phyloP scores from a whole-genome alignment of 2,329 filamentous ascomycete genomes.

The Penicillium sp. region DNA sequence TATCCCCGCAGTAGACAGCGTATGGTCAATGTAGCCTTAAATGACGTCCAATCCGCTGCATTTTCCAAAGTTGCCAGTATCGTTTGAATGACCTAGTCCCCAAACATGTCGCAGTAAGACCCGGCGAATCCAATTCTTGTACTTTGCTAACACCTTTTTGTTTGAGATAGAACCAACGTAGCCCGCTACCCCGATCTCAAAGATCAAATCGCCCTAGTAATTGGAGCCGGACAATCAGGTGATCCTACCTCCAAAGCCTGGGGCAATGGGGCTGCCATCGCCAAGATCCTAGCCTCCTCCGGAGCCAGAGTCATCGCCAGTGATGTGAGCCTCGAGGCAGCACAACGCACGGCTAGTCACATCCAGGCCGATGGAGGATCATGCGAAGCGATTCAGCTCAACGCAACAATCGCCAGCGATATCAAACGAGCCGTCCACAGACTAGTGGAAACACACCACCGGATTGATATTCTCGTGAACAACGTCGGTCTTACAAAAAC shows the following conservation, averaged over 20 bases:
- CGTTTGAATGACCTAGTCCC: neutral
- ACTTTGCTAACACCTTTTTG: neutral
- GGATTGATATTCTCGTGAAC: slow-evolving; percentile 62
- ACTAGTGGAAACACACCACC: slow-evolving; percentile 54
- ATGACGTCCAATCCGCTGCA: neutral
- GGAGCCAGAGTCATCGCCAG: slow-evolving; percentile 54
- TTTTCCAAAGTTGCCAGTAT: neutral
- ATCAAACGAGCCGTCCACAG: slow-evolving; percentile 55
- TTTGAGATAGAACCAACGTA: neutral
- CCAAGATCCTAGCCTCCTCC: slow-evolving; percentile 48
- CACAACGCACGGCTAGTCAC: slow-evolving; percentile 41
- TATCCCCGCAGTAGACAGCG: neutral
- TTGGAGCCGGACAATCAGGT: slow-evolving; percentile 38
- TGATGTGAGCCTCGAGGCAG: slow-evolving; percentile 47
- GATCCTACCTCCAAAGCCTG: slow-evolving; percentile 41
- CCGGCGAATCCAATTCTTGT: neutral
- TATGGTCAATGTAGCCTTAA: neutral
- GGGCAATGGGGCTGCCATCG: slow-evolving; percentile 55
- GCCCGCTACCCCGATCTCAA: slow-evolving; percentile 20
- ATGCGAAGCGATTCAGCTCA: slow-evolving; percentile 45
- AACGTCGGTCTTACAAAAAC: slow-evolving; percentile 61
- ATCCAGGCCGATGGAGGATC: slow-evolving; percentile 31
- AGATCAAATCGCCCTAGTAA: slow-evolving; percentile 18
- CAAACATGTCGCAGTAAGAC: neutral
- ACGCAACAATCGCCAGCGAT: slow-evolving; percentile 56